Evolutionary conservation across 2,329 filamentous ascomycete genomes (phyloP).

Genomic region (Didymella pomorum): DNA sequence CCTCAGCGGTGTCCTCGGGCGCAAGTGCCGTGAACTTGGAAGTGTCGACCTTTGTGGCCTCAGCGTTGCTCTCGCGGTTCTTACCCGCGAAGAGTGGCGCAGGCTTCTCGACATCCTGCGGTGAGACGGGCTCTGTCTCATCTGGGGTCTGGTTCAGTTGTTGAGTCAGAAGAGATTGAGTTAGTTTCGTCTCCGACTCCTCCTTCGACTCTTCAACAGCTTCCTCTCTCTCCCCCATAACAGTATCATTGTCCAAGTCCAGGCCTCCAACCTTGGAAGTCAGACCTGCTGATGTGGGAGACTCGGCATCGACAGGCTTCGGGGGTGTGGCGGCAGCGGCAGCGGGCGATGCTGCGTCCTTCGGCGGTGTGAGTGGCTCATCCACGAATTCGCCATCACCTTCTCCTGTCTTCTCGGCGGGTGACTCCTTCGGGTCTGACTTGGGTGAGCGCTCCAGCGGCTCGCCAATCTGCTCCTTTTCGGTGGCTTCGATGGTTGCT

Average conservation of each 20-base stretch:
- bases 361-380: constrained; percentile 72
- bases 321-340: constrained; percentile 27
- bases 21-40: constrained; percentile 39
- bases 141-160: constrained; percentile 48
- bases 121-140: constrained; percentile 50
- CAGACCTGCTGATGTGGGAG: constrained; percentile 62
- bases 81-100: constrained; percentile 68
- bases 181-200: constrained; percentile 42
- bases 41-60: constrained; percentile 39
- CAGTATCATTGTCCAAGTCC: constrained; percentile 66
- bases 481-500: constrained; percentile 67
- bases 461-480: constrained; percentile 53
- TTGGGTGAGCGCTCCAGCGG: constrained; percentile 53
- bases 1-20: constrained; percentile 44
- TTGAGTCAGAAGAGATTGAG: constrained; percentile 53
- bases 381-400: constrained; percentile 77
- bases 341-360: constrained; percentile 33
- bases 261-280: constrained; percentile 65
- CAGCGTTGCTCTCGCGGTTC: constrained; percentile 39
- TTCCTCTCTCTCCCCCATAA: constrained; percentile 53
- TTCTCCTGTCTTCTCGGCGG: constrained; percentile 33
- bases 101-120: constrained; percentile 73
- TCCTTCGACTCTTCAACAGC: constrained; percentile 25
- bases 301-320: constrained; percentile 47
- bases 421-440: constrained; percentile 49